Evolutionary conservation across 495 filamentous ascomycete genomes (phyloP).

Genomic region (Apodospora peruviana): DNA sequence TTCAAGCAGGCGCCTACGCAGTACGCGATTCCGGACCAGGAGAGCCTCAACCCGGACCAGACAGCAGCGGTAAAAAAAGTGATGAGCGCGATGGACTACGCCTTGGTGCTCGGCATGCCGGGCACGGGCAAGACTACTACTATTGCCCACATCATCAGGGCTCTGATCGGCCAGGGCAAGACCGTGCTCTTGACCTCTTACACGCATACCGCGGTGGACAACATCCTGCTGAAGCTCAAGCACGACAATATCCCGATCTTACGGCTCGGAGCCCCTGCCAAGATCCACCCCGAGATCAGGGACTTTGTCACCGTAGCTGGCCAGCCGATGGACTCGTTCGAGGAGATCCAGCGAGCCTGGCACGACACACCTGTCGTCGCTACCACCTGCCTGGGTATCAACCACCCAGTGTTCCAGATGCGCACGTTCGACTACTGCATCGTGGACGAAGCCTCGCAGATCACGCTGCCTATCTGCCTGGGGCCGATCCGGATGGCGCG

Average conservation of each 20-base stretch:
- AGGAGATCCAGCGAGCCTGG: constrained; percentile 77
- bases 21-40: constrained; percentile 49
- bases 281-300: constrained; percentile 81
- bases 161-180: constrained; percentile 83
- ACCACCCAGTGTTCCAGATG: constrained; percentile 79
- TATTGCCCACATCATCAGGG: constrained; percentile 93
- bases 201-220: constrained; percentile 96
- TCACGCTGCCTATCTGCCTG: constrained; percentile 88
- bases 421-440: constrained; percentile 97
- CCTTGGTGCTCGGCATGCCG: constrained; percentile 93
- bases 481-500: constrained; percentile 89
- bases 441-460: constrained; percentile 95
- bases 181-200: constrained; percentile 90
- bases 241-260: constrained; percentile 74
- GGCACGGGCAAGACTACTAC: constrained; percentile 98
- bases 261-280: constrained; percentile 73
- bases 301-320: constrained; percentile 74
- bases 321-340: constrained; percentile 63
- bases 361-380: constrained; percentile 82
- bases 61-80: constrained; percentile 82
- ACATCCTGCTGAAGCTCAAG: constrained; percentile 88
- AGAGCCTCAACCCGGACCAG: constrained; percentile 79
- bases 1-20: constrained; percentile 64
- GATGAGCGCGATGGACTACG: constrained; percentile 91
- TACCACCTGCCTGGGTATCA: constrained; percentile 88